phyloP scores from a whole-genome alignment of 768 basidiomycete genomes.

The Tylopilus vinaceipallidus region DNA sequence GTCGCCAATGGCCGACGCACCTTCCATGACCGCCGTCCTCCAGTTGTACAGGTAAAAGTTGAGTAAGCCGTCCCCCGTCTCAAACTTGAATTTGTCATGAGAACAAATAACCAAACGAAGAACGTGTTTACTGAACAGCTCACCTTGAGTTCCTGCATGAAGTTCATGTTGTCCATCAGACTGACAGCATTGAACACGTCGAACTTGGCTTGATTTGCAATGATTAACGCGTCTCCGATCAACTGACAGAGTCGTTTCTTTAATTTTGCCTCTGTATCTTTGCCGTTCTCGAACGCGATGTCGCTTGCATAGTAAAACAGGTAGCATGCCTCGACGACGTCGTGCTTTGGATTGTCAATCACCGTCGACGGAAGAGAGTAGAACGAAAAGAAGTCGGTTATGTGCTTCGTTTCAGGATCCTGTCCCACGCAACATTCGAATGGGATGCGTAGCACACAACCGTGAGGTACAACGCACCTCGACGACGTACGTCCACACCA shows the following conservation, averaged over 20 bases:
- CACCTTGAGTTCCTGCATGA: conserved; percentile 85
- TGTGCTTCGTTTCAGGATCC: conserved; percentile 77
- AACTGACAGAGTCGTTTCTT: conserved; percentile 70
- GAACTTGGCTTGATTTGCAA: conserved; percentile 83
- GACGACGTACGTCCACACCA: conserved; percentile 95
- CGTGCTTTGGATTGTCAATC: conserved; percentile 71
- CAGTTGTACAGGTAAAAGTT: conserved; percentile 97
- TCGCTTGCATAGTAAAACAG: conserved; percentile 94
- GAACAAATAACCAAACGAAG: neutral
- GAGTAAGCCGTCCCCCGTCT: conserved; percentile 86
- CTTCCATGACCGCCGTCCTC: conserved; percentile 79
- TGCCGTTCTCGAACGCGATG: conserved; percentile 57
- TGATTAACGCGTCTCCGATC: conserved; percentile 74
- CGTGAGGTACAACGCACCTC: conserved; percentile 54
- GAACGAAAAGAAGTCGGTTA: conserved; percentile 97
- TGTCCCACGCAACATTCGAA: conserved; percentile 30
- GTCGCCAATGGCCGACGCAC: conserved; percentile 52
- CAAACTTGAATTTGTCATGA: conserved; percentile 62
- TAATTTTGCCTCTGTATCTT: conserved; percentile 60
- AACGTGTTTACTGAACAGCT: conserved; percentile 12
- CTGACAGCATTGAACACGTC: conserved; percentile 97
- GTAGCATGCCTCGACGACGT: conserved; percentile 87
- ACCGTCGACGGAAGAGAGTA: conserved; percentile 95
- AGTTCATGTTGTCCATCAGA: conserved; percentile 86
- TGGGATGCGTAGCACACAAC: neutral